A percentile compares a stretch with the other conserved stretches of the same genome.
Conservation (phyloP, 371 early-diverging fungal species). For the Rhizopus stolonifer region DNA sequence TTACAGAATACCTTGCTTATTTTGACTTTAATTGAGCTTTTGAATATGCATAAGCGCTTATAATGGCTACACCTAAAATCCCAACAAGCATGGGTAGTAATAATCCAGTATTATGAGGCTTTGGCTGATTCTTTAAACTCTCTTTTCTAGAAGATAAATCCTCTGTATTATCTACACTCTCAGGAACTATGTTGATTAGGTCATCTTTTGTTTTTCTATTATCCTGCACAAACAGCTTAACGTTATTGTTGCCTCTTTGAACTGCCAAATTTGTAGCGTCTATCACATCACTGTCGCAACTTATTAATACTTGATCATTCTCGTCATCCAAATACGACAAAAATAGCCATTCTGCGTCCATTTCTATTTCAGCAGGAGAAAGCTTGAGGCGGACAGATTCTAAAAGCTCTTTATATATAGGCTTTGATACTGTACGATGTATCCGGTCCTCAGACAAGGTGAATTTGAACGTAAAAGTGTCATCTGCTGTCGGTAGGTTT, state of each 20-base stretch:
- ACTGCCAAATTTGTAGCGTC: constrained; percentile 80
- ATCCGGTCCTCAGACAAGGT: constrained; percentile 61
- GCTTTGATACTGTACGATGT: constrained; percentile 69
- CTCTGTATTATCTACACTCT: neutral
- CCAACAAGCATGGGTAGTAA: constrained; percentile 48
- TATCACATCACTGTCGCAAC: constrained; percentile 71
- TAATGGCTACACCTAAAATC: constrained; percentile 42
- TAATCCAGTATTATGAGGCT: constrained; percentile 21
- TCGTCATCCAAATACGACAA: constrained; percentile 89
- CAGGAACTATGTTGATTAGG: neutral
- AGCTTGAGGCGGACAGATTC: constrained; percentile 46
- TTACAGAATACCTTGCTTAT: no score
- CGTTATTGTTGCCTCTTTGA: constrained; percentile 65
- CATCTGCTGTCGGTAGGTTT: constrained; percentile 2
- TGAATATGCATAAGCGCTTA: constrained; percentile 47
- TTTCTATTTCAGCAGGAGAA: constrained; percentile 15
- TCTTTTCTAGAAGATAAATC: neutral
- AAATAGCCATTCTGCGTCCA: constrained; percentile 45
- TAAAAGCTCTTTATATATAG: constrained; percentile 48
- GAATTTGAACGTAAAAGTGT: constrained; percentile 78
- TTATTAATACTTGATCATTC: constrained; percentile 76
- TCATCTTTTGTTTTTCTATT: neutral
- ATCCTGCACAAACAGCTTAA: constrained; percentile 68
- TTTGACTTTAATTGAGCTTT: constrained; percentile 3
- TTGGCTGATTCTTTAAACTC: neutral